Conservation (phyloP, 495 filamentous ascomycete species). For the Penicillium macrosclerotiorum region DNA sequence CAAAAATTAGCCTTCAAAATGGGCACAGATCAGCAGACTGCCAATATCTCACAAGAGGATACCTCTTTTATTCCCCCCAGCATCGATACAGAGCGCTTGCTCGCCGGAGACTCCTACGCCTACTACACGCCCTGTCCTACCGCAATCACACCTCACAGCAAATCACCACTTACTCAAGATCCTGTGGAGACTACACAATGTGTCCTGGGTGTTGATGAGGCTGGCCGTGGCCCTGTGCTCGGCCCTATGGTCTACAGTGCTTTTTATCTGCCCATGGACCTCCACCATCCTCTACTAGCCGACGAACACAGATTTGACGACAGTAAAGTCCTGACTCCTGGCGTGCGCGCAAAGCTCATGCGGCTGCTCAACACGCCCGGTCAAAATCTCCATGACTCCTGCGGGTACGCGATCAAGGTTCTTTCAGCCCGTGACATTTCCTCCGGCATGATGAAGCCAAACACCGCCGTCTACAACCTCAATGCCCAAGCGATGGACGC, state of each 20-base stretch:
- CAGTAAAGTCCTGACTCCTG: conserved; percentile 79
- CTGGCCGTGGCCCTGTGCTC: conserved; percentile 89
- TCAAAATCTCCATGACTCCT: conserved; percentile 62
- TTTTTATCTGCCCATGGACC: conserved; percentile 72
- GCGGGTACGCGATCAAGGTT: conserved; percentile 77
- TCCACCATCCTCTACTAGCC: conserved; percentile 70
- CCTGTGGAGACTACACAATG: conserved; percentile 44
- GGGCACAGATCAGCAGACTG: conserved; percentile 1
- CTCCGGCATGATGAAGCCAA: conserved; percentile 72
- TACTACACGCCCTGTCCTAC: conserved; percentile 71
- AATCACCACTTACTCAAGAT: conserved; percentile 14
- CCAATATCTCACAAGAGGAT: conserved; percentile 6
- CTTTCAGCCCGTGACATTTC: conserved; percentile 85
- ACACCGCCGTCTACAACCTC: conserved; percentile 71
- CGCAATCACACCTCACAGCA: conserved; percentile 41
- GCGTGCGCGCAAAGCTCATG: conserved; percentile 74
- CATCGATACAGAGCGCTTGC: conserved; percentile 58
- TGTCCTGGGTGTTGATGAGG: conserved; percentile 90
- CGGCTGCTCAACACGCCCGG: conserved; percentile 62
- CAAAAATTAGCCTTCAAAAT: conserved; percentile 1
- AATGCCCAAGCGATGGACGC: conserved; percentile 99
- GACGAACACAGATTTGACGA: conserved; percentile 83
- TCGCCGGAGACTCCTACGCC: conserved; percentile 76
- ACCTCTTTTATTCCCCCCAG: conserved; percentile 74
- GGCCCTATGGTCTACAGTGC: conserved; percentile 97